A percentile compares a stretch with the other conserved stretches of the same genome.
Conservation (phyloP, 2,329 filamentous ascomycete species). For the Paramyrothecium roridum region DNA sequence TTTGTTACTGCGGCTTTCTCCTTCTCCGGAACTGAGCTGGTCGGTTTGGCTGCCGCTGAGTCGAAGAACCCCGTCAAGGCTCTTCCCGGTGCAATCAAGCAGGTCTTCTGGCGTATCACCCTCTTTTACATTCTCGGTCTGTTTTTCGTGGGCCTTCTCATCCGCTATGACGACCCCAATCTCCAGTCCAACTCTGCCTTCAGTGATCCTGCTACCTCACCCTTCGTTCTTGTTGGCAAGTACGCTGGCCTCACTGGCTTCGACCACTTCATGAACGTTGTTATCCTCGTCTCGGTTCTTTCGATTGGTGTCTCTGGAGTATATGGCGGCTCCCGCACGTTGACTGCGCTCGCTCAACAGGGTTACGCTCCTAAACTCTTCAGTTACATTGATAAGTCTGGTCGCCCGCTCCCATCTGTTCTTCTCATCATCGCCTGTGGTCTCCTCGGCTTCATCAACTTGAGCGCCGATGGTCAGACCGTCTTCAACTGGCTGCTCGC, state of each 20-base stretch:
- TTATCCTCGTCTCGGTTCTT: conserved; percentile 48
- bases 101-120: conserved; percentile 53
- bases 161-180: conserved; percentile 32
- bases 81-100: conserved; percentile 73
- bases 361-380: conserved; percentile 48
- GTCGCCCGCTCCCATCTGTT: conserved; percentile 44
- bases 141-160: conserved; percentile 41
- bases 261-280: conserved; percentile 47
- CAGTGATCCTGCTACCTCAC: conserved; percentile 34
- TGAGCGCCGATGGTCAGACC: conserved; percentile 36
- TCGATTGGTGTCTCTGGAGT: conserved; percentile 50
- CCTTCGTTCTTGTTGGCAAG: conserved; percentile 45
- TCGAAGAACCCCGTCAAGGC: conserved; percentile 63
- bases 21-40: conserved; percentile 64
- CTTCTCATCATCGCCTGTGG: conserved; percentile 38
- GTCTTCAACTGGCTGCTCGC: conserved; percentile 63
- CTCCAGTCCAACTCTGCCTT: conserved; percentile 31
- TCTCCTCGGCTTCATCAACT: conserved; percentile 41
- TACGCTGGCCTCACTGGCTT: conserved; percentile 42
- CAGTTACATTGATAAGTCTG: conserved; percentile 47
- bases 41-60: conserved; percentile 66
- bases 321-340: conserved; percentile 50
- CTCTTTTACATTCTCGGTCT: conserved; percentile 43
- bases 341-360: conserved; percentile 48
- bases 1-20: conserved; percentile 68